Conservation (phyloP, 768 basidiomycete species). For the Cubamyces lactineus region DNA sequence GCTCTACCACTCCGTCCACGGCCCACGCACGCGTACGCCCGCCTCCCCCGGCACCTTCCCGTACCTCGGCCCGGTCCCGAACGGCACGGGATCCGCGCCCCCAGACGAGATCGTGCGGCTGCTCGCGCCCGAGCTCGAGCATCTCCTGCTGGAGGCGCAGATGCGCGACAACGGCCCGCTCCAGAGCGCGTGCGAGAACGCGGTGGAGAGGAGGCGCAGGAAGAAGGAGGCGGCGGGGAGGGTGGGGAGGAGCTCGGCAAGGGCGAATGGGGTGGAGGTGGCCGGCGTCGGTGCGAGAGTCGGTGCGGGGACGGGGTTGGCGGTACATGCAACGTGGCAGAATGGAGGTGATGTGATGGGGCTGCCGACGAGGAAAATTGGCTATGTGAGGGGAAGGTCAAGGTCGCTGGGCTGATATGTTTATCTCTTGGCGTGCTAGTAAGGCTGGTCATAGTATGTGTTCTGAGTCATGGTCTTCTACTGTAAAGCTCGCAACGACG, state of each 20-base stretch:
- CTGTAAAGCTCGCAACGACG: background rate
- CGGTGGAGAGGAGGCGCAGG: slow-evolving; percentile 16
- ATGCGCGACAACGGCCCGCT: slow-evolving; percentile 63
- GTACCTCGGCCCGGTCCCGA: slow-evolving; percentile 36
- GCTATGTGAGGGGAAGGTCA: slow-evolving; percentile 24
- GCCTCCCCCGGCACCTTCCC: slow-evolving; percentile 38
- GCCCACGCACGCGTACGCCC: slow-evolving; percentile 29
- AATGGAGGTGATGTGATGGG: background rate
- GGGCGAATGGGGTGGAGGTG: slow-evolving; percentile 8
- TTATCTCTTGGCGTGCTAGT: background rate
- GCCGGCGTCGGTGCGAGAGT: background rate
- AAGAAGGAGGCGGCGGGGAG: background rate
- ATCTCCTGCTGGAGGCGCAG: slow-evolving; percentile 64
- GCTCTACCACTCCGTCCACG: slow-evolving; percentile 51
- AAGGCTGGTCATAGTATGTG: too few relatives aligned
- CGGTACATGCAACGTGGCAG: background rate
- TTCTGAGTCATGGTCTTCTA: too few relatives aligned
- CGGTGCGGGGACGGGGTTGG: background rate
- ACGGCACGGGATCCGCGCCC: slow-evolving; percentile 25
- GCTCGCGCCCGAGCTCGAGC: slow-evolving; percentile 62
- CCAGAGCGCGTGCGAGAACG: slow-evolving; percentile 35
- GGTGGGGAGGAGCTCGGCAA: background rate
- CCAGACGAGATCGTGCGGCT: slow-evolving; percentile 42
- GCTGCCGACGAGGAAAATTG: slow-evolving; percentile 4
- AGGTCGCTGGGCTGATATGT: slow-evolving; percentile 18